Percentiles rank a stretch among this genome's conserved stretches.
These are phyloP conservation scores for Cladosporium halotolerans DNA, from an alignment of 2,329 filamentous ascomycete genomes.

Conservation along the genomic window DNA sequence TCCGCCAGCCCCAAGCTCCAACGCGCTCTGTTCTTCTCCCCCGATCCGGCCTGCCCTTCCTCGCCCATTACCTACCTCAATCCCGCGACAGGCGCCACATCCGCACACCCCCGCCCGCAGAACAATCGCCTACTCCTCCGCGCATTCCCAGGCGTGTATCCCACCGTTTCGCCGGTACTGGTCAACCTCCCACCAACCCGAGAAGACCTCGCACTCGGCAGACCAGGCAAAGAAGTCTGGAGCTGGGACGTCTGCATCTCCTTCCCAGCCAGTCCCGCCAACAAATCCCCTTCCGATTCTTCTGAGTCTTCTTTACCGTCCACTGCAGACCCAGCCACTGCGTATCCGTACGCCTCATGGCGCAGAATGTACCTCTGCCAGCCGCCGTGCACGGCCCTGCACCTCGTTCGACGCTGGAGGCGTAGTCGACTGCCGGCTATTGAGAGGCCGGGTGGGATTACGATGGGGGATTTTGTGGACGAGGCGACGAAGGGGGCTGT, in stretches of 20 bases:
- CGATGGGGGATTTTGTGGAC: constrained; percentile 28
- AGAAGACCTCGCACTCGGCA: constrained; percentile 5
- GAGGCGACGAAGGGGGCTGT: constrained; percentile 17
- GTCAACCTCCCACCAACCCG: constrained; percentile 17
- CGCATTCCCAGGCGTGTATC: constrained; percentile 29
- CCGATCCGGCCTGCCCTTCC: constrained; percentile 14
- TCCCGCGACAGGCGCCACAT: constrained; percentile 1
- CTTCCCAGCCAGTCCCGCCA: constrained; percentile 21
- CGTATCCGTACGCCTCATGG: constrained; percentile 29
- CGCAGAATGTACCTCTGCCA: constrained; percentile 31
- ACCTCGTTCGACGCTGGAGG: constrained; percentile 27
- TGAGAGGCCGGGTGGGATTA: constrained; percentile 23
- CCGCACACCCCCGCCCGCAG: constrained; percentile 24
- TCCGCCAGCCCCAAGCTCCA: constrained; percentile 25
- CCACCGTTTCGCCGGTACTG: constrained; percentile 30
- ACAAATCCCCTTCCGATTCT: background rate
- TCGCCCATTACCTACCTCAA: constrained; percentile 10
- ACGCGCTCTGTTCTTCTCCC: constrained; percentile 30
- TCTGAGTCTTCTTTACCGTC: constrained; percentile 11
- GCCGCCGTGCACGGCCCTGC: constrained; percentile 28
- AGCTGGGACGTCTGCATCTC: constrained; percentile 30
- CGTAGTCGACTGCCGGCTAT: constrained; percentile 23
- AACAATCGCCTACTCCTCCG: constrained; percentile 31
- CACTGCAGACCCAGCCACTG: constrained; percentile 16
- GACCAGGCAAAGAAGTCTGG: constrained; percentile 23